Conservation (phyloP, 768 basidiomycete species). For the Cyathus striatus region DNA sequence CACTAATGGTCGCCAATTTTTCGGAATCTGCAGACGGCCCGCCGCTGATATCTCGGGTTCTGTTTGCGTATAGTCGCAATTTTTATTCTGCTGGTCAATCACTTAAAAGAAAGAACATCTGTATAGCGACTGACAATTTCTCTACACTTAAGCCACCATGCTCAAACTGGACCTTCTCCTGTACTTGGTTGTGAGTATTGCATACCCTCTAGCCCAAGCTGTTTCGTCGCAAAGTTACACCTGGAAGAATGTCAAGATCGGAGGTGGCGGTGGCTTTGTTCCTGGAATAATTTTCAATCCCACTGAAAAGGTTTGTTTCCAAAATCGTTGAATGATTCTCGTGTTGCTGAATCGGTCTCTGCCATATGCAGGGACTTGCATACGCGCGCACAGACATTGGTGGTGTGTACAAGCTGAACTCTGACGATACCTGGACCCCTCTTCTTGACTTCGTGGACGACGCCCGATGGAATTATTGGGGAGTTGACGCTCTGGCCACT, state of each 20-base stretch:
- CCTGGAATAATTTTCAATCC: slow-evolving; percentile 62
- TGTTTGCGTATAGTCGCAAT: not conserved
- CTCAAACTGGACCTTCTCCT: slow-evolving; percentile 23
- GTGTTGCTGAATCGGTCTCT: slow-evolving; percentile 1
- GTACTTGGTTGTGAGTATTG: slow-evolving; percentile 19
- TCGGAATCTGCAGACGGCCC: slow-evolving; percentile 13
- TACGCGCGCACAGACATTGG: slow-evolving; percentile 69
- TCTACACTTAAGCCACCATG: slow-evolving; percentile 24
- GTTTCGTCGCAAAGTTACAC: slow-evolving; percentile 47
- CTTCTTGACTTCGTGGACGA: slow-evolving; percentile 49
- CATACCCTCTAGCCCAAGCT: slow-evolving; percentile 25
- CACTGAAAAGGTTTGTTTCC: slow-evolving; percentile 30
- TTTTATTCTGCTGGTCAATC: not conserved
- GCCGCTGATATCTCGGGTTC: slow-evolving; percentile 16
- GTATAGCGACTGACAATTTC: not conserved
- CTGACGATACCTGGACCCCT: slow-evolving; percentile 59
- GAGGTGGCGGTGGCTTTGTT: slow-evolving; percentile 45
- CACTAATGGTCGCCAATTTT: slow-evolving; percentile 10
- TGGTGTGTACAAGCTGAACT: slow-evolving; percentile 57
- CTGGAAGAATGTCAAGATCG: slow-evolving; percentile 61
- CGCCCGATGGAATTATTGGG: slow-evolving; percentile 55
- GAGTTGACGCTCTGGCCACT: slow-evolving; percentile 56
- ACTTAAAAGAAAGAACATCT: not conserved
- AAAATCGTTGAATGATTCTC: not conserved
- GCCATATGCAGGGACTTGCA: slow-evolving; percentile 38